Conservation (phyloP, 2,329 filamentous ascomycete genomes). For the Colletotrichum nymphaeae region DNA sequence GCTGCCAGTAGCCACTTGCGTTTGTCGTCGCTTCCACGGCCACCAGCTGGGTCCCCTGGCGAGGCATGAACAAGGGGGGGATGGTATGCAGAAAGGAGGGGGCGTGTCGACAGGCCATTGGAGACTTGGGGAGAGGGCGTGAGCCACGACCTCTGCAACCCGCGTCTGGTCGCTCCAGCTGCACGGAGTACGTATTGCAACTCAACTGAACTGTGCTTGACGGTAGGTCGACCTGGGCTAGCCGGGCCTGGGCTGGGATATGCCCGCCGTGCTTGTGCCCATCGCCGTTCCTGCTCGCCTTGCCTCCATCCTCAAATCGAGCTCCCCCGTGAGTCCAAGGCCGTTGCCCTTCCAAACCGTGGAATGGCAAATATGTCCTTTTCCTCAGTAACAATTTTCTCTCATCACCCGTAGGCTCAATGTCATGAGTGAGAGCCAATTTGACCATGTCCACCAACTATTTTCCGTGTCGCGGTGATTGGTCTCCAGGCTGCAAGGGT, state of each 20-base stretch:
- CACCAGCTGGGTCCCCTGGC: constrained; percentile 23
- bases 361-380: background rate
- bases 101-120: constrained; percentile 26
- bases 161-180: constrained; percentile 7
- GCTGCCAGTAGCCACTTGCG: constrained; percentile 27
- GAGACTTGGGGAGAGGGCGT: constrained; percentile 25
- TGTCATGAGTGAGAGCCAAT: background rate
- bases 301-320: background rate
- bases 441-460: background rate
- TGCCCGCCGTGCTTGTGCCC: constrained; percentile 4
- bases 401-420: background rate
- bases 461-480: constrained; percentile 8
- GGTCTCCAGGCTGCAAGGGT: constrained; percentile 13
- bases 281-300: background rate
- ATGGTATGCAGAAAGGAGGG: constrained; percentile 33
- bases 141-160: constrained; percentile 7
- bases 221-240: constrained; percentile 11
- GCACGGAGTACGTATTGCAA: background rate
- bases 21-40: constrained; percentile 23
- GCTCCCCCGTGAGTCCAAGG: background rate
- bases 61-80: constrained; percentile 26
- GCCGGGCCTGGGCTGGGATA: constrained; percentile 3
- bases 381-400: background rate
- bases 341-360: background rate
- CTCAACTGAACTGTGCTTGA: background rate